These are phyloP conservation scores for Stentor roeselii DNA, from an alignment of 73 alveolate species.

Conservation along the genomic window DNA sequence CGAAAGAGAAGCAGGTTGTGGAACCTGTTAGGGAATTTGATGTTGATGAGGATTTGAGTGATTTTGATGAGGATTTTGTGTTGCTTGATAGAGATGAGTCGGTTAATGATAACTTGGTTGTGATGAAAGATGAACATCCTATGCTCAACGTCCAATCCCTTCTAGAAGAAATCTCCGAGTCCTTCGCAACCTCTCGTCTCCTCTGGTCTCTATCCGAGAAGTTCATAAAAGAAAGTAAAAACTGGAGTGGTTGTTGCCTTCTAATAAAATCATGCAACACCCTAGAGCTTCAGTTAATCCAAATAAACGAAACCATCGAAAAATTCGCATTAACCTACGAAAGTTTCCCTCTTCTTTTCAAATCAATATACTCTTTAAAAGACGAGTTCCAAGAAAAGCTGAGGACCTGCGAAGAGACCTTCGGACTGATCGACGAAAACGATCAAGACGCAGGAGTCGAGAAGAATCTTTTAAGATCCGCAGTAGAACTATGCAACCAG, in stretches of 20 bases:
- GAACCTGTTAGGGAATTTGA: background rate
- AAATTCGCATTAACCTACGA: background rate
- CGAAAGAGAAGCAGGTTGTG: no score
- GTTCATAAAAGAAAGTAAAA: background rate
- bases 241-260: background rate
- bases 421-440: background rate
- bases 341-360: background rate
- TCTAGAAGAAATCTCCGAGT: background rate
- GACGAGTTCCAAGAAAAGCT: background rate
- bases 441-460: no score
- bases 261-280: background rate
- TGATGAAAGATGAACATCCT: conserved; percentile 16
- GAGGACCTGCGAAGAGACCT: background rate
- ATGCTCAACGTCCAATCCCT: background rate
- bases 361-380: no score
- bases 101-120: background rate
- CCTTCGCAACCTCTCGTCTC: background rate
- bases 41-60: background rate
- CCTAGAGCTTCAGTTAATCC: background rate
- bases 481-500: background rate
- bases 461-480: background rate
- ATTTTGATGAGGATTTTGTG: background rate
- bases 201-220: background rate
- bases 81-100: conserved; percentile 7
- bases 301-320: background rate